Evolutionary conservation across 257 asterid genomes (phyloP).

Genomic region (Verbascum thapsus): DNA sequence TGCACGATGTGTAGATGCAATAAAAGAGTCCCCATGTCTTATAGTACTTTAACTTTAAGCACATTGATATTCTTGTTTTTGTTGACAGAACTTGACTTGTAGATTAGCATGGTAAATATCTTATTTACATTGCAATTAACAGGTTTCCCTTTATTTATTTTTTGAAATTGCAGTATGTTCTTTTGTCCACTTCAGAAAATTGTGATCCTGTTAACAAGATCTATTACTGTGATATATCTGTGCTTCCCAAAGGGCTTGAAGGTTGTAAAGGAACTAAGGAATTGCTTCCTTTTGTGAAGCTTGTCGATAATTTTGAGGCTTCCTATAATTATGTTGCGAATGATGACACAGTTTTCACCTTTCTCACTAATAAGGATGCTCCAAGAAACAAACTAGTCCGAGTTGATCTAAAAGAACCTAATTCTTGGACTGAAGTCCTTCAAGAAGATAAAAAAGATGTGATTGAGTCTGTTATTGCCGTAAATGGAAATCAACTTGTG

Average conservation of each 20-base stretch:
- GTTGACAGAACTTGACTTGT: background rate
- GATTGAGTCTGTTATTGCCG: constrained; percentile 77
- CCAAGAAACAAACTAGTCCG: constrained; percentile 86
- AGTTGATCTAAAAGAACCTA: constrained; percentile 64
- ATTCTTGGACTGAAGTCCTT: constrained; percentile 75
- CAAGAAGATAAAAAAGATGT: constrained; percentile 74
- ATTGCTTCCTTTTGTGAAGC: constrained; percentile 81
- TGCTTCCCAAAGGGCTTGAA: constrained; percentile 68
- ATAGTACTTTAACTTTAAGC: background rate
- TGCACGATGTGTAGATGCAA: constrained; percentile 3
- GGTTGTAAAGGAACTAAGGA: constrained; percentile 53
- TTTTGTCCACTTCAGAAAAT: constrained; percentile 52
- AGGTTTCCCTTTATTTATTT: background rate
- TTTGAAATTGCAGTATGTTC: constrained; percentile 72
- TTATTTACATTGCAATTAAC: constrained; percentile 15
- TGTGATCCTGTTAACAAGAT: constrained; percentile 92
- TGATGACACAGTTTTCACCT: constrained; percentile 76
- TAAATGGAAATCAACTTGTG: constrained; percentile 62
- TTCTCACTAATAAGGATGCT: constrained; percentile 82
- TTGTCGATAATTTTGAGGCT: constrained; percentile 81
- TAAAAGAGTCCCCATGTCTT: constrained; percentile 3
- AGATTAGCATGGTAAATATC: constrained; percentile 1
- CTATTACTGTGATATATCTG: constrained; percentile 72
- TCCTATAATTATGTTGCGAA: constrained; percentile 68
- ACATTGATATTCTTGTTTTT: background rate